Percentiles rank a stretch among this genome's conserved stretches.
These are phyloP conservation scores for Sarcodon sp. DNA, from an alignment of 768 basidiomycete genomes.

Conservation along the genomic window DNA sequence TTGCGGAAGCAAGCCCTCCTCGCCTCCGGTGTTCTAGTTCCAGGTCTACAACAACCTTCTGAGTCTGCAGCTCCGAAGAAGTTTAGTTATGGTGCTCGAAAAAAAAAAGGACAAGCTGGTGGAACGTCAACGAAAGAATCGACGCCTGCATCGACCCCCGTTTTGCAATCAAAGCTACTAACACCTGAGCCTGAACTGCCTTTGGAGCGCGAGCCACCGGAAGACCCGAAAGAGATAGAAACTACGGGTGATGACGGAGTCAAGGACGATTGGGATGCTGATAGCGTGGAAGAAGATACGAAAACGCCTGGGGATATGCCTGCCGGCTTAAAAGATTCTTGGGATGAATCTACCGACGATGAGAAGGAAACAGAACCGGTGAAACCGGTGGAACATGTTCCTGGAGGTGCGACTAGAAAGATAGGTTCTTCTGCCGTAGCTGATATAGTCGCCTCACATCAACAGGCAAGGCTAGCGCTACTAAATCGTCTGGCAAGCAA, in stretches of 20 bases:
- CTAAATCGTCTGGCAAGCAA: no score
- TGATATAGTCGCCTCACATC: no score
- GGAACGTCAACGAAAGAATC: slow-evolving; percentile 44
- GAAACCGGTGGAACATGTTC: slow-evolving; percentile 12
- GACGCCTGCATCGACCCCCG: slow-evolving; percentile 22
- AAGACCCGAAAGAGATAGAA: slow-evolving; percentile 9
- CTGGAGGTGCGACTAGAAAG: slow-evolving; percentile 14
- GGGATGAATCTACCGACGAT: slow-evolving; percentile 63
- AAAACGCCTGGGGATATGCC: slow-evolving; percentile 14
- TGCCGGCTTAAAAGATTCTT: slow-evolving; percentile 24
- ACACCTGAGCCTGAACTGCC: slow-evolving; percentile 2
- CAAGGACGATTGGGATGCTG: slow-evolving; percentile 44
- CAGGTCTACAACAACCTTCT: slow-evolving; percentile 63
- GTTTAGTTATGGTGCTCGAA: slow-evolving; percentile 72
- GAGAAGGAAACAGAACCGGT: slow-evolving; percentile 16
- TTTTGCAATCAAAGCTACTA: slow-evolving; percentile 7
- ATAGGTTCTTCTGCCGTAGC: no score
- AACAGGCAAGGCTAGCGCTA: no score
- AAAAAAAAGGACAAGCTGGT: slow-evolving; percentile 54
- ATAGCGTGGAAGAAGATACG: slow-evolving; percentile 26
- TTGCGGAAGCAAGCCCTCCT: slow-evolving; percentile 84
- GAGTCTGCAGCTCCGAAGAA: slow-evolving; percentile 45
- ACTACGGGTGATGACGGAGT: slow-evolving; percentile 23
- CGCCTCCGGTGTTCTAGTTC: slow-evolving; percentile 80
- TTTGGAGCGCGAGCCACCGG: slow-evolving; percentile 9